Evolutionary conservation across 2,329 filamentous ascomycete species (phyloP), one percentile per base, ranked within the genome.

Genomic region (Neofusicoccum sp.): DNA sequence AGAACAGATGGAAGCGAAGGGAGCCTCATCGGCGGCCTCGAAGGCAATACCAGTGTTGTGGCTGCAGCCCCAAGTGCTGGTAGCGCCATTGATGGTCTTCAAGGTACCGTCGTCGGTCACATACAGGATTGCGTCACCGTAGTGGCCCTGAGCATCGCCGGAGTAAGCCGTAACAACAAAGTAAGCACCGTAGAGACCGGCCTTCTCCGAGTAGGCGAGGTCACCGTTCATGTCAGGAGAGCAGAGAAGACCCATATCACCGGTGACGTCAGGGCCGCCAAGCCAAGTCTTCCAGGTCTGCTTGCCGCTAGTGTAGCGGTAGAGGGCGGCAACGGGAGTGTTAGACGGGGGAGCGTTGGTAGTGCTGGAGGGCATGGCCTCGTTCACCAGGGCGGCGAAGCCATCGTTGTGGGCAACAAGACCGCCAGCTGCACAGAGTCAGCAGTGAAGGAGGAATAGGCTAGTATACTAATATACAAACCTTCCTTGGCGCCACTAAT

Each of bases 31-130:
- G 20, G 84, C 83, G 16, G 80, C 83, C 69, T 86, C 85, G 58
- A 87, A 81, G 5, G 83, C 84, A 60, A 87, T 87, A 60, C 85
- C 85, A 1, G 84, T 86, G 73, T 87, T 87, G 77, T 87, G 84
- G 5, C 80, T 84, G 76, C 85, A 87, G 16, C 84, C 85, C 79
- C 84, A 87, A 12, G 78, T 76, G 60, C 80, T 84, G 44, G 79
- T 80, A 2, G 84, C 82, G 1, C 82, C 83, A 1, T 70, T 51
- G 62, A 86, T 84, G 9, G 71, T 75, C 65, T 82, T 72, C 3
- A 86, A 70, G 6, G 75, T 78, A 11, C 85, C 85, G 16, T 75
- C 66, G 11, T 77, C 70, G 36, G 73, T 71, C 30, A 83, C 76
- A 59, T 84, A 84, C 65, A 82, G 73, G 36, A 84, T 79, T 59